These are phyloP conservation scores for Blastocladiella emersonii DNA, from an alignment of 371 early-diverging fungal species.

Conservation along the genomic window DNA sequence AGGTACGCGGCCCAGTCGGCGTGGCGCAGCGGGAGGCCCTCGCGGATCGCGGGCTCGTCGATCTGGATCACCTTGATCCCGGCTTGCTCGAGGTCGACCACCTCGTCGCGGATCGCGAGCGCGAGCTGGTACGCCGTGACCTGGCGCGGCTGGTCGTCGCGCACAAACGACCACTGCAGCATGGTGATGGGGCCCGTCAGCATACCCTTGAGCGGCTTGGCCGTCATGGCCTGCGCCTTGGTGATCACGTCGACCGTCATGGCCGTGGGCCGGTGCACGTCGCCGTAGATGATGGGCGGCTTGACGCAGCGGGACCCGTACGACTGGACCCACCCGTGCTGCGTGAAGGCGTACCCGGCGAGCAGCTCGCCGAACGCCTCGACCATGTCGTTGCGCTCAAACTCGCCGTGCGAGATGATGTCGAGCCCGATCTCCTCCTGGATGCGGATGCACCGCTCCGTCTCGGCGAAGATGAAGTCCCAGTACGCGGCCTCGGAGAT, in stretches of 20 bases:
- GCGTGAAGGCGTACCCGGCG: constrained; percentile 79
- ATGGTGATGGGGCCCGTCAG: constrained; percentile 87
- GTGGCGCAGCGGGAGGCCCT: constrained; percentile 86
- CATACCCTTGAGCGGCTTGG: constrained; percentile 91
- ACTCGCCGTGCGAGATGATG: constrained; percentile 92
- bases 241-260: constrained; percentile 76
- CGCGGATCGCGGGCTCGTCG: constrained; percentile 96
- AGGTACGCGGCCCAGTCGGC: constrained; percentile 79
- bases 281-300: constrained; percentile 83
- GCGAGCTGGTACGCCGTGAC: constrained; percentile 80
- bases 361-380: constrained; percentile 59
- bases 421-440: constrained; percentile 82
- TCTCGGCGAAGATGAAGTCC: constrained; percentile 73
- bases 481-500: constrained; percentile 55
- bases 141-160: constrained; percentile 77
- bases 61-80: constrained; percentile 90
- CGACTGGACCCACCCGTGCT: constrained; percentile 93
- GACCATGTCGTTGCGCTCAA: constrained; percentile 92
- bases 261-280: constrained; percentile 73
- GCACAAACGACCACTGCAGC: constrained; percentile 93
- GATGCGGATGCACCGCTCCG: constrained; percentile 62
- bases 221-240: constrained; percentile 79
- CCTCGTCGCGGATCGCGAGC: constrained; percentile 92
- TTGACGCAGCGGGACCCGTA: constrained; percentile 93
- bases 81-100: constrained; percentile 77